A percentile compares a stretch with the other conserved stretches of the same genome.
phyloP scores from a whole-genome alignment of 352 stramenopile species.

The Lagenidium sp. region DNA sequence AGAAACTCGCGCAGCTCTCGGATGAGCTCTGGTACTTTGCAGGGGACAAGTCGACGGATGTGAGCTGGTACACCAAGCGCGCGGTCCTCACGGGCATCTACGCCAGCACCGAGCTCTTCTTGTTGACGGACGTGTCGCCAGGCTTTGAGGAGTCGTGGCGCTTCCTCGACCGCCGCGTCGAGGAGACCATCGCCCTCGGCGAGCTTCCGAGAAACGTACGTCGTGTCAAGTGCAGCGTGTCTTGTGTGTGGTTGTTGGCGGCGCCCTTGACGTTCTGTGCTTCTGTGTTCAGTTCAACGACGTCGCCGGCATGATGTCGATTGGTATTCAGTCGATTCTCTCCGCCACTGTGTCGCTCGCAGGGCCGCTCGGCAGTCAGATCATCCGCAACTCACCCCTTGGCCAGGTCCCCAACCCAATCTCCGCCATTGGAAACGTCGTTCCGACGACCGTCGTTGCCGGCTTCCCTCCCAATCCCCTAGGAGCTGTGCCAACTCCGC shows the following conservation, averaged over 20 bases:
- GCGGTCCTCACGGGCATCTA: constrained; percentile 72
- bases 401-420: constrained; percentile 71
- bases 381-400: constrained; percentile 62
- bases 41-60: constrained; percentile 76
- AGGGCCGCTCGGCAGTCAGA: constrained; percentile 53
- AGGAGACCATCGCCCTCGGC: constrained; percentile 74
- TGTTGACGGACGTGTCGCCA: constrained; percentile 73
- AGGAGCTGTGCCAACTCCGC: constrained; percentile 1
- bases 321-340: constrained; percentile 69
- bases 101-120: constrained; percentile 74
- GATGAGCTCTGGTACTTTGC: constrained; percentile 88
- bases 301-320: constrained; percentile 65
- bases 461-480: constrained; percentile 37
- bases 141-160: constrained; percentile 73
- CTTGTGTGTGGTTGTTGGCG: not conserved
- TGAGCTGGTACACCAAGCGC: constrained; percentile 83
- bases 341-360: constrained; percentile 70
- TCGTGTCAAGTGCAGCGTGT: constrained; percentile 2
- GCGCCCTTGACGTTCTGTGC: not conserved
- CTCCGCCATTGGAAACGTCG: constrained; percentile 36
- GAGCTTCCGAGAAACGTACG: constrained; percentile 76
- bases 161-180: constrained; percentile 74
- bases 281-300: constrained; percentile 39
- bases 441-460: constrained; percentile 37
- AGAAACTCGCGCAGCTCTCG: constrained; percentile 55